phyloP scores from a whole-genome alignment of 78 protist species.

The Polysphondylium violaceum region DNA sequence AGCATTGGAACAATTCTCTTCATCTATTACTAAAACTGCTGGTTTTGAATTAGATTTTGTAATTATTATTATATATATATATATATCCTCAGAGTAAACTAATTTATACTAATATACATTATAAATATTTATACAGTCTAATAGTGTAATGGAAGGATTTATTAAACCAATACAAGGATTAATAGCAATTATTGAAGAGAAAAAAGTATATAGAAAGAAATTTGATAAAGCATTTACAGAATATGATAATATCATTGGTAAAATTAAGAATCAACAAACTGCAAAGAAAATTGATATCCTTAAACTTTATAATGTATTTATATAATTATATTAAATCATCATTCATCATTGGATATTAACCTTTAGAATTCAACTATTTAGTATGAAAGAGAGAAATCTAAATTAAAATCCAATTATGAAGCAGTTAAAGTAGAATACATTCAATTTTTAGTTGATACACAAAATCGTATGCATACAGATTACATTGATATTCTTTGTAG shows the following conservation, averaged over 20 bases:
- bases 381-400: conserved; percentile 77
- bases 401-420: conserved; percentile 48
- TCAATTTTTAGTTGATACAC: conserved; percentile 51
- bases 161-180: conserved; percentile 56
- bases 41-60: conserved; percentile 40
- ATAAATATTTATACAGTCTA: not conserved
- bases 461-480: conserved; percentile 64
- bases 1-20: conserved; percentile 70
- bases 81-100: not conserved
- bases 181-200: conserved; percentile 41
- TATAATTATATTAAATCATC: not conserved
- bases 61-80: not conserved
- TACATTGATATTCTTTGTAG: conserved; percentile 47
- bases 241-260: conserved; percentile 41
- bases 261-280: conserved; percentile 49
- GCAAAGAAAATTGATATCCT: conserved; percentile 69
- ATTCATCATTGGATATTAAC: not conserved
- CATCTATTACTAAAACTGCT: conserved; percentile 47
- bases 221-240: conserved; percentile 56
- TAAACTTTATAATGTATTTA: conserved; percentile 63
- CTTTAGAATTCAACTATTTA: not conserved
- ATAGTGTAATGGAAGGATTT: conserved; percentile 23
- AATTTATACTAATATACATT: not conserved
- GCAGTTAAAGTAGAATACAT: conserved; percentile 51
- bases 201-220: conserved; percentile 61